Evolutionary conservation across 345 rosid species (phyloP).

Genomic region (Camelina hispida): DNA sequence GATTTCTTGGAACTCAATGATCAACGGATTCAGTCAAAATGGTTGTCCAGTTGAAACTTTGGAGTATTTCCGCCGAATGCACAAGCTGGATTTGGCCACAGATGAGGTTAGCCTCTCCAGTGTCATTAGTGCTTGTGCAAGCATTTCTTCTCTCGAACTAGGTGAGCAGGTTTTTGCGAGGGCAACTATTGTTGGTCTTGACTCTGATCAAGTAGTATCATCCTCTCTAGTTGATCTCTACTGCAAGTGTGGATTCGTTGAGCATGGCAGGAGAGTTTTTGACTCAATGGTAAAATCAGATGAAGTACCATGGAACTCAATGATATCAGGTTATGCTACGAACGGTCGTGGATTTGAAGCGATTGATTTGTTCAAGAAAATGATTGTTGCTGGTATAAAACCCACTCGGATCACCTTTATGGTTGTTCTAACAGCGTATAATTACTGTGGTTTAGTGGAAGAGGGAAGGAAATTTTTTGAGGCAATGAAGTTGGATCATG

Average conservation of each 20-base stretch:
- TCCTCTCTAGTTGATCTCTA: slow-evolving; percentile 83
- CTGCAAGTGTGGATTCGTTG: slow-evolving; percentile 60
- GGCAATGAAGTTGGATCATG: slow-evolving; percentile 59
- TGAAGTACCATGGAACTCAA: slow-evolving; percentile 77
- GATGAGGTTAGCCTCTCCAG: slow-evolving; percentile 76
- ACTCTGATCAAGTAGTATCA: slow-evolving; percentile 65
- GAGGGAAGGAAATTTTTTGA: slow-evolving; percentile 72
- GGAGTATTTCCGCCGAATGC: slow-evolving; percentile 69
- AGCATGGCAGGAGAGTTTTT: slow-evolving; percentile 65
- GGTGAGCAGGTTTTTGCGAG: slow-evolving; percentile 84
- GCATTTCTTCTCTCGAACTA: slow-evolving; percentile 61
- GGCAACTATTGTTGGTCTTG: slow-evolving; percentile 63
- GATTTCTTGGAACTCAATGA: slow-evolving; percentile 94
- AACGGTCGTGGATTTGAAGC: slow-evolving; percentile 77
- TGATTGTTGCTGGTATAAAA: slow-evolving; percentile 60
- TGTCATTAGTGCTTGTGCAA: slow-evolving; percentile 73
- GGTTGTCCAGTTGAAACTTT: slow-evolving; percentile 73
- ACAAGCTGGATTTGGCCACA: slow-evolving; percentile 54
- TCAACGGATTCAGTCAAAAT: slow-evolving; percentile 72
- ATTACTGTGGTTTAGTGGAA: slow-evolving; percentile 81
- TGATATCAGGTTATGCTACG: slow-evolving; percentile 86
- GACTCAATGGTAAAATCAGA: slow-evolving; percentile 63
- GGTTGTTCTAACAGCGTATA: slow-evolving; percentile 73
- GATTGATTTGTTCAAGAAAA: slow-evolving; percentile 65
- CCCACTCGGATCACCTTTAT: slow-evolving; percentile 65